phyloP scores from a whole-genome alignment of 2,329 filamentous ascomycete species.

The Colletotrichum sp. region DNA sequence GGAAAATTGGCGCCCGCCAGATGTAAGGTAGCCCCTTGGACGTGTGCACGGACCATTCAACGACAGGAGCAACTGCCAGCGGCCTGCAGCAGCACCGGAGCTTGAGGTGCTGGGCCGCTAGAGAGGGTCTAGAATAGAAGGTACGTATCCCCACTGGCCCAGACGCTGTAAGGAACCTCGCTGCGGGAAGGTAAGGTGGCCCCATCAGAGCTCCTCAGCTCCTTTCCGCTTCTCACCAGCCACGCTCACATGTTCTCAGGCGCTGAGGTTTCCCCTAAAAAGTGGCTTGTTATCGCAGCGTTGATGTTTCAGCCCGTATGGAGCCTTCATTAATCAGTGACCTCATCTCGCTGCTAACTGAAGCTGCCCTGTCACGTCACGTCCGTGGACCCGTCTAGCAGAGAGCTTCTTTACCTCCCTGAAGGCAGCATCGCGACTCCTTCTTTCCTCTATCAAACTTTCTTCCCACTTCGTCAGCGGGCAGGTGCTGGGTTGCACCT shows the following conservation, averaged over 20 bases:
- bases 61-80: background rate
- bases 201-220: conserved; percentile 1
- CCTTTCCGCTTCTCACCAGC: background rate
- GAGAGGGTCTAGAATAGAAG: background rate
- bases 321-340: conserved; percentile 17
- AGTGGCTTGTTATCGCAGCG: conserved; percentile 11
- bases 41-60: conserved; percentile 7
- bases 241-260: conserved; percentile 1
- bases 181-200: background rate
- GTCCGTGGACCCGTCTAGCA: background rate
- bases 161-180: background rate
- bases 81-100: background rate
- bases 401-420: conserved; percentile 1
- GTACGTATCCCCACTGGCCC: background rate
- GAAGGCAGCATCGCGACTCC: background rate
- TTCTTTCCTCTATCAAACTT: background rate
- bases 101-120: background rate
- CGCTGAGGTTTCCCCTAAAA: background rate
- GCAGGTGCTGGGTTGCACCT: background rate
- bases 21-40: conserved; percentile 15
- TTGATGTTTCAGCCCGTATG: conserved; percentile 15
- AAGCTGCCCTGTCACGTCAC: conserved; percentile 5
- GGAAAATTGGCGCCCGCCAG: conserved; percentile 21
- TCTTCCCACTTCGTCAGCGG: background rate
- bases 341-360: conserved; percentile 12